These are phyloP conservation scores for Capronia coronata DNA, from an alignment of 2,329 filamentous ascomycete genomes.

Conservation along the genomic window DNA sequence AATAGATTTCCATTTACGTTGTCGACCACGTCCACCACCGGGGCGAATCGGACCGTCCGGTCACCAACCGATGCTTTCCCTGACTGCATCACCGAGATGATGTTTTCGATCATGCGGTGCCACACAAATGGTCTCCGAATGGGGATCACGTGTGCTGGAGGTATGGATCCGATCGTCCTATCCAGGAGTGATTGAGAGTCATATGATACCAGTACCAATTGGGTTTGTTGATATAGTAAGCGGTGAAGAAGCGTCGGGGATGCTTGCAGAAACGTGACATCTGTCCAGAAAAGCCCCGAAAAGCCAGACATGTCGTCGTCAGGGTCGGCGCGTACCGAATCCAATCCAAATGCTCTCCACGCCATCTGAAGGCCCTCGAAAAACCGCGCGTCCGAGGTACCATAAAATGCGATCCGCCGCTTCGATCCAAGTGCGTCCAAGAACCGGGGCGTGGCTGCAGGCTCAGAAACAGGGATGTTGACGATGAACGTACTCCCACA, in stretches of 20 bases:
- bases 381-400: conserved; percentile 17
- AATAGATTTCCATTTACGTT: conserved; percentile 5
- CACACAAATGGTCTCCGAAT: conserved; percentile 30
- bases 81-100: conserved; percentile 15
- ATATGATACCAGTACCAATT: conserved; percentile 29
- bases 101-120: conserved; percentile 29
- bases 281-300: conserved; percentile 30
- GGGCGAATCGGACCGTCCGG: conserved; percentile 29
- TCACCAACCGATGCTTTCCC: conserved; percentile 13
- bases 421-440: background rate
- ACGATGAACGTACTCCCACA: conserved; percentile 26
- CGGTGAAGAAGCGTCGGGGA: conserved; percentile 21
- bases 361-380: conserved; percentile 27
- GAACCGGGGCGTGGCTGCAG: background rate
- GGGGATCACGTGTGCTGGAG: conserved; percentile 27
- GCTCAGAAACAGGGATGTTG: conserved; percentile 14
- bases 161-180: conserved; percentile 21
- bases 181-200: conserved; percentile 27
- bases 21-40: conserved; percentile 28
- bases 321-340: conserved; percentile 20
- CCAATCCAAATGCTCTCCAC: conserved; percentile 28
- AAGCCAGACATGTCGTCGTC: conserved; percentile 22
- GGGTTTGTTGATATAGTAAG: conserved; percentile 23
- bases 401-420: conserved; percentile 22
- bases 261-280: conserved; percentile 24